Evolutionary conservation across 2,329 filamentous ascomycete species (phyloP), one percentile per base, ranked within the genome.

Genomic region (Akanthomyces dipterigenus): DNA sequence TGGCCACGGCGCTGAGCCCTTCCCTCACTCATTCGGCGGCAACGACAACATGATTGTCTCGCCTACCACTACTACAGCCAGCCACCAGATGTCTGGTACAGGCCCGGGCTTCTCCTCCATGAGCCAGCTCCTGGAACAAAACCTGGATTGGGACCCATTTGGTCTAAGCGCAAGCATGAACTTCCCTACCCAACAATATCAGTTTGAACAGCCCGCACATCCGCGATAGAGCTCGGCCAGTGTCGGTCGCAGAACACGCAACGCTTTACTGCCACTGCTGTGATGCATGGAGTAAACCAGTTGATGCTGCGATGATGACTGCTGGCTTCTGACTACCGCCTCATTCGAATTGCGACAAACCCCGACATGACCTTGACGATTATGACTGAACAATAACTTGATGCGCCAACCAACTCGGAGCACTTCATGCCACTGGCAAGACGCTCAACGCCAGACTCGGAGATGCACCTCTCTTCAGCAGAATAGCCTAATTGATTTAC

Each of bases 81-180:
- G 64, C 59, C 80, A 70, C n/a, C 70, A 72, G 42, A 43, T 65
- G 16, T 67, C 70, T 40, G 67, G 68, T 8, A 64, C 69, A 2
- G 68, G 67, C 40, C 70, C 73, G 22, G 70, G 70, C 66, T 96
- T 91, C 71, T 82, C 82, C 6, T 82, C 82, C 22, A 85, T 86
- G 83, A 83, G 82, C 4, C 81, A 85, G 68, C 72, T 86, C 8
- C 73, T 86, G 46, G 93, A 97, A 69, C 89, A 92, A 20, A 90
- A 92, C 76, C 80, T 96, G 54, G 93, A 97, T 71, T 91, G 92
- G 74, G 93, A 97, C 74, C 93, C 93, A 0, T 98, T 97, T 69
- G 93, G 93, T 14, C 80, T 97, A 57, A 93, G 90, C 63, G 93
- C 93, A 40, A 96, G 91, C 76, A 96, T 96, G 93, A 90, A 93